Conservation (phyloP, 805 yeast species). For the Saccharomycopsis selenospora region DNA sequence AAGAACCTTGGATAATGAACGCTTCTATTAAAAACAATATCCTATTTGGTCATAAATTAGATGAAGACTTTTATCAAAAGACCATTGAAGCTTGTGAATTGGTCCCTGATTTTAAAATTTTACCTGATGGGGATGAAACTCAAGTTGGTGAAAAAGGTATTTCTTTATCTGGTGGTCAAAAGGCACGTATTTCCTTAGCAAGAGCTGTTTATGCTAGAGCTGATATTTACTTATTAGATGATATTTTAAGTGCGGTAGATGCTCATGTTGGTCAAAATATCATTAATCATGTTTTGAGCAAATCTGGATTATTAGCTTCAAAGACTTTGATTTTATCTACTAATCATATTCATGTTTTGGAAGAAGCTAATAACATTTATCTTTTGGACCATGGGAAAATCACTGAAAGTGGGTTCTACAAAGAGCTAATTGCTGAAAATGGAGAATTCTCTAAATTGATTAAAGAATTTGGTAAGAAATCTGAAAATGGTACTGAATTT, state of each 20-base stretch:
- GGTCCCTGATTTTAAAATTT: conserved; percentile 37
- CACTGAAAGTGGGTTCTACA: conserved; percentile 50
- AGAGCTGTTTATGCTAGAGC: conserved; percentile 60
- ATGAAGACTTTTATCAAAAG: conserved; percentile 34
- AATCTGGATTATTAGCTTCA: conserved; percentile 39
- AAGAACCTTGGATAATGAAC: conserved; percentile 49
- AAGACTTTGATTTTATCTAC: conserved; percentile 54
- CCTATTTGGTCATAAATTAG: conserved; percentile 41
- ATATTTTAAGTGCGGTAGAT: conserved; percentile 64
- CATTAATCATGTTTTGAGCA: conserved; percentile 41
- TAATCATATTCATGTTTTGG: conserved; percentile 47
- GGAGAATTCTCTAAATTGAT: conserved; percentile 26
- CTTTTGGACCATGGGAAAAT: conserved; percentile 50
- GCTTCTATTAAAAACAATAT: conserved; percentile 45
- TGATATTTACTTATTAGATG: conserved; percentile 56
- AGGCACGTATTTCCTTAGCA: conserved; percentile 57
- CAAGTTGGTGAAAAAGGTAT: conserved; percentile 57
- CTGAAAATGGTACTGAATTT: conserved; percentile 26
- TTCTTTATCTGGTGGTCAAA: conserved; percentile 56
- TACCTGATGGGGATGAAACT: conserved; percentile 49
- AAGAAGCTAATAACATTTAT: conserved; percentile 52
- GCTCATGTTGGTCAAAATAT: conserved; percentile 58
- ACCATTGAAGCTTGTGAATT: conserved; percentile 46
- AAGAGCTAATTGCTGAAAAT: conserved; percentile 34
- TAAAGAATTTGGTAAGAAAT: conserved; percentile 22